Evolutionary conservation across 345 rosid species (phyloP).

Genomic region (Eucalyptus cladocalyx): DNA sequence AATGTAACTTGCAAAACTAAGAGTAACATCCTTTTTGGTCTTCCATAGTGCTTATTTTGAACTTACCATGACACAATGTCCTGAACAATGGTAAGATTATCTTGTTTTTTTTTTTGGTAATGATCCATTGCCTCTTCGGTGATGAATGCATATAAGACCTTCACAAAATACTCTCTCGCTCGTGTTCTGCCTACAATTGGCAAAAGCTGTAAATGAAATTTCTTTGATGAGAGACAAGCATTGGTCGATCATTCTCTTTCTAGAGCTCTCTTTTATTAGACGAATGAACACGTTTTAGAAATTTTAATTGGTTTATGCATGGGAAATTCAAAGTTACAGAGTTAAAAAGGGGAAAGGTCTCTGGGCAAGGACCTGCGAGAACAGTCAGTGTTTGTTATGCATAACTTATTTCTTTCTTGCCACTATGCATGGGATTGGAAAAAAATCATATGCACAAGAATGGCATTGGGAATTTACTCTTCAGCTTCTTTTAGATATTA

Average conservation of each 20-base stretch:
- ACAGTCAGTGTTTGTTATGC: background rate
- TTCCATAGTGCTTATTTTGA: background rate
- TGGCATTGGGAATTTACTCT: background rate
- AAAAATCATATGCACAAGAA: background rate
- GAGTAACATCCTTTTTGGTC: background rate
- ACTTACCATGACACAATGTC: background rate
- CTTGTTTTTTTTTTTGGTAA: background rate
- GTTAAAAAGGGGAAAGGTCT: background rate
- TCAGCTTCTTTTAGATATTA: background rate
- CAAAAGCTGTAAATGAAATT: background rate
- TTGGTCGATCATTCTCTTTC: background rate
- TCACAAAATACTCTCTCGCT: background rate
- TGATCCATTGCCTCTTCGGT: background rate
- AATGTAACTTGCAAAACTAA: background rate
- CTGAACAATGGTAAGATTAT: background rate
- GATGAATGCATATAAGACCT: background rate
- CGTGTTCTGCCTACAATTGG: background rate
- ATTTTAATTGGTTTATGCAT: background rate
- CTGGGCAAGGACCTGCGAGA: background rate
- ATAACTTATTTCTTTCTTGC: background rate
- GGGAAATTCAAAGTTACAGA: background rate
- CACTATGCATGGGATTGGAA: background rate
- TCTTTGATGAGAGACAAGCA: background rate
- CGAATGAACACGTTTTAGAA: background rate
- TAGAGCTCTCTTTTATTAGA: background rate